Conservation (phyloP, 1,139 yeast species). For the Geotrichum cucujoidarum region DNA sequence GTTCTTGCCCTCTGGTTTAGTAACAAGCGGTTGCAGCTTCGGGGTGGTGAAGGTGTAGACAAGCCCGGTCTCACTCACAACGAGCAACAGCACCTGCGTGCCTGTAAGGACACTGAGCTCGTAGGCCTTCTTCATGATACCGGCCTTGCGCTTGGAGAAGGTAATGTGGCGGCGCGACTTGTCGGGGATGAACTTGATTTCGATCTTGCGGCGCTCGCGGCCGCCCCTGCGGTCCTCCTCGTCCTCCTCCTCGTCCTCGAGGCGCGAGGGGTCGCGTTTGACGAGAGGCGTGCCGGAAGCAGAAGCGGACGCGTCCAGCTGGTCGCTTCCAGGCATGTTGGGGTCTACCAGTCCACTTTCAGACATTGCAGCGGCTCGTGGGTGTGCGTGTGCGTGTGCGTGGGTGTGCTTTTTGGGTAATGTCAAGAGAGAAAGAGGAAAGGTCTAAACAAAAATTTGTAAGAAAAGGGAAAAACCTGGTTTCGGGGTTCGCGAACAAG, state of each 20-base stretch:
- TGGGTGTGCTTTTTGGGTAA: not conserved
- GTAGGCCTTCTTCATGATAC: conserved; percentile 96
- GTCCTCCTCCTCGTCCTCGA: conserved; percentile 54
- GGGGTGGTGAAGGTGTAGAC: conserved; percentile 99
- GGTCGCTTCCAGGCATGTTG: conserved; percentile 1
- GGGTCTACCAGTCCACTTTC: conserved; percentile 10
- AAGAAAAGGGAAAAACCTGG: not conserved
- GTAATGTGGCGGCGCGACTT: conserved; percentile 97
- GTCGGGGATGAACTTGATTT: conserved; percentile 93
- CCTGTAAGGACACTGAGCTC: conserved; percentile 94
- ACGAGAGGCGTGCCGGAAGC: not conserved
- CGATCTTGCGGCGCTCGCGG: conserved; percentile 93
- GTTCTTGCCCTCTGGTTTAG: conserved; percentile 94
- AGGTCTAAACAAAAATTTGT: not conserved
- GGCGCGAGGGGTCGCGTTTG: conserved; percentile 13
- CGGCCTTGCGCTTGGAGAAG: conserved; percentile 95
- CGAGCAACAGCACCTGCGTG: conserved; percentile 87
- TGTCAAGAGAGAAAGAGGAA: not conserved
- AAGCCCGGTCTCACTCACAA: conserved; percentile 94
- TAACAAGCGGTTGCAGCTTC: conserved; percentile 92
- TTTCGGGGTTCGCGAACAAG: not conserved
- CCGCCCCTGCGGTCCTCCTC: conserved; percentile 63
- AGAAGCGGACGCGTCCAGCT: not conserved
- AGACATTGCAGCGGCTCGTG: conserved; percentile 1
- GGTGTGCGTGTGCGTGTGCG: not conserved